Evolutionary conservation across 495 filamentous ascomycete species (phyloP), one percentile per base, ranked within the genome.

Genomic region (Hypoxylon crocopeplum): DNA sequence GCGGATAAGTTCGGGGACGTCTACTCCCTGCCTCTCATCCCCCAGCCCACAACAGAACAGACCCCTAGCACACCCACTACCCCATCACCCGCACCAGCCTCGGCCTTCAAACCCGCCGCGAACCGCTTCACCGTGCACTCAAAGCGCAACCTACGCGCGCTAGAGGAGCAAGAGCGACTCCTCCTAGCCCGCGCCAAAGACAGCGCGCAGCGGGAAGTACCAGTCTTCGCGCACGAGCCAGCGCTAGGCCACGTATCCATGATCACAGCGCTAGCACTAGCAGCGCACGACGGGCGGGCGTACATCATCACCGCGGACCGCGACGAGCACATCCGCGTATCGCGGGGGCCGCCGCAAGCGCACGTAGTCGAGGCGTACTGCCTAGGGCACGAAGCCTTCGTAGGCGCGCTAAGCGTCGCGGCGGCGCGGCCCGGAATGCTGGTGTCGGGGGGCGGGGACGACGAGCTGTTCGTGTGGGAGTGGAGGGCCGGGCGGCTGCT

Each of bases 1-100:
- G 92, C 84, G 25, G 95, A 98, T 74, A 98, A 98, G 69, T 97
- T 96, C 67, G 94, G 94, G 25, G 94, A 98, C 74, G 93, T 96
- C 54, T 97, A 94, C 71, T 80, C 88, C 5, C 71, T 98, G n/a
- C 93, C 94, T 2, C 73, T 98, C 2, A 69, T 92, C 42, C 79
- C 78, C n/a, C 41, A 69, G 32, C 5, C 5, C 5, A 34, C 13
- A 10, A 10, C 5, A 34, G 32, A n/a, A 12, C 7, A 34, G 67
- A 32, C 62, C 40, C 32, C 34, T 44, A 24, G 30, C 8, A 20
- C 52, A 30, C 40, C 54, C 19, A 41, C 44, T 29, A 55, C 32
- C 48, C 20, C 25, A 48, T n/a, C n/a, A n/a, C n/a, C n/a, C n/a
- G n/a, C n/a, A 48, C 20, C 12, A 13, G 8, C 1, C 10, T 15